Percentiles rank a stretch among this genome's conserved stretches.
These are phyloP conservation scores for Pseudognaphalium luteoalbum DNA, from an alignment of 129 eudicot genomes.

Conservation along the genomic window DNA sequence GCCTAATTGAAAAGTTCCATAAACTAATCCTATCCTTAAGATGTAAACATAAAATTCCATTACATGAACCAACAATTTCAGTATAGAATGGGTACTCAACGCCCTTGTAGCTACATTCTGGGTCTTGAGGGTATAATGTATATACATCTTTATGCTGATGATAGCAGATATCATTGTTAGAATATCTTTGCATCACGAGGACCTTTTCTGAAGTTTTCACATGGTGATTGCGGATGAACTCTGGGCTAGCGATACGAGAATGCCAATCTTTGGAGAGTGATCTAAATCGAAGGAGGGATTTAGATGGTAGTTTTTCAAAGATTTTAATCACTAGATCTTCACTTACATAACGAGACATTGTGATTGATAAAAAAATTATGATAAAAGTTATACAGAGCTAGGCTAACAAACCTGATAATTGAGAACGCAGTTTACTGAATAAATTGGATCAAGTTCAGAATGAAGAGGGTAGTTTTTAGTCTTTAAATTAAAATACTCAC, in stretches of 20 bases:
- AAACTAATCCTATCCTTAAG: not conserved
- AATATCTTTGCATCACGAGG: not conserved
- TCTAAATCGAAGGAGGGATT: not conserved
- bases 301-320: not conserved
- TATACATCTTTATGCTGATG: not conserved
- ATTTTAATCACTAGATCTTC: not conserved
- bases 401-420: too few species aligned
- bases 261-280: not conserved
- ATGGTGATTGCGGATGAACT: not conserved
- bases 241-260: slow-evolving; percentile 9
- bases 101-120: not conserved
- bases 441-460: too few species aligned
- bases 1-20: not conserved
- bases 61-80: slow-evolving; percentile 4
- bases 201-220: not conserved
- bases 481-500: too few species aligned
- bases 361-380: too few species aligned
- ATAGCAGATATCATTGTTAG: not conserved
- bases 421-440: too few species aligned
- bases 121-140: not conserved
- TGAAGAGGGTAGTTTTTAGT: too few species aligned
- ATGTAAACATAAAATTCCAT: not conserved
- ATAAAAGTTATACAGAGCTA: too few species aligned
- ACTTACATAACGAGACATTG: not conserved
- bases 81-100: not conserved